Percentiles rank a stretch among this genome's conserved stretches.
phyloP scores from a whole-genome alignment of 768 basidiomycete species.

The Podaxis sp. region DNA sequence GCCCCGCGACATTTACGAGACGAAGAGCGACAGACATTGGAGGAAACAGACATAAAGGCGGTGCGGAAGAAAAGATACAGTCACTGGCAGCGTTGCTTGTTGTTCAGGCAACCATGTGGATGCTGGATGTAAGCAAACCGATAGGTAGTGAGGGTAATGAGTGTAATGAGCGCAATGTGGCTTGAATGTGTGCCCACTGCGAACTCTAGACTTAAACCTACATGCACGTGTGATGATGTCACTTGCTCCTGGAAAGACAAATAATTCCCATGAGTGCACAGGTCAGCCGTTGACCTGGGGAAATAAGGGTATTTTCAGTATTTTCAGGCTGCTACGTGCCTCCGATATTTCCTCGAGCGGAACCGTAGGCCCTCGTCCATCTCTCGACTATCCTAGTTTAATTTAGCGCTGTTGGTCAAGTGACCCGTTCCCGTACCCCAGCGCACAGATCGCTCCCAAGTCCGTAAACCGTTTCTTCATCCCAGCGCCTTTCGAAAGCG shows the following conservation, averaged over 20 bases:
- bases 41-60: neutral
- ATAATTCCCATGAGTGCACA: neutral
- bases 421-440: neutral
- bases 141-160: neutral
- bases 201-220: neutral
- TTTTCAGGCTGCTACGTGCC: neutral
- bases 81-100: neutral
- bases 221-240: conserved; percentile 3
- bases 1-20: neutral
- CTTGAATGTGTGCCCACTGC: neutral
- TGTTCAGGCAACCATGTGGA: neutral
- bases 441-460: neutral
- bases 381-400: neutral
- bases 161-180: neutral
- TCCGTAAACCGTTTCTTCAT: neutral
- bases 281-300: neutral
- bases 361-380: neutral
- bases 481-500: neutral
- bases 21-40: neutral
- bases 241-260: neutral
- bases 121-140: neutral
- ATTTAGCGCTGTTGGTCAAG: neutral
- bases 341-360: conserved; percentile 11
- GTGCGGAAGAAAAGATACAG: neutral
- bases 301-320: neutral